phyloP scores from a whole-genome alignment of 2,329 filamentous ascomycete genomes.

The Calonectria pauciramosa region DNA sequence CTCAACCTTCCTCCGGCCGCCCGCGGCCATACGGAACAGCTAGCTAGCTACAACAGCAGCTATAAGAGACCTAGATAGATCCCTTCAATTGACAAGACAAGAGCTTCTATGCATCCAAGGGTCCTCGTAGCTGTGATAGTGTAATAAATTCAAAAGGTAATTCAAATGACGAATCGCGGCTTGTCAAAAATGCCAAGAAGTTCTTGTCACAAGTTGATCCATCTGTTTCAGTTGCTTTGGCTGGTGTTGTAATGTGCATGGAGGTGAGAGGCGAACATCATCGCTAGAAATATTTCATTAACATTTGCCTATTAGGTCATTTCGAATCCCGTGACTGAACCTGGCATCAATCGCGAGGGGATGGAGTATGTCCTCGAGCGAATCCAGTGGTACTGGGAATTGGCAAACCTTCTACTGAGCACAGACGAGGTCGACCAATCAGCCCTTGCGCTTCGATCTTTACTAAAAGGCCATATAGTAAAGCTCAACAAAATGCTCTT shows the following conservation, averaged over 20 bases:
- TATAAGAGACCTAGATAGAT: too few relatives aligned
- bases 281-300: not conserved
- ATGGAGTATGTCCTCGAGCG: conserved; percentile 16
- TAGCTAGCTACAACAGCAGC: too few relatives aligned
- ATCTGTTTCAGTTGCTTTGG: conserved; percentile 9
- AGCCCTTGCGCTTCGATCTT: not conserved
- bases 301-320: not conserved
- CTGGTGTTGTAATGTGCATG: not conserved
- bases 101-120: too few relatives aligned
- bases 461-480: not conserved
- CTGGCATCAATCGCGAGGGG: conserved; percentile 7
- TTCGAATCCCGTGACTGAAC: conserved; percentile 1
- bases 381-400: conserved; percentile 20
- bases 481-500: not conserved
- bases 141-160: not conserved
- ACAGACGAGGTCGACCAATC: not conserved
- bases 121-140: too few relatives aligned
- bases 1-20: too few relatives aligned
- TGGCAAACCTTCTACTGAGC: not conserved
- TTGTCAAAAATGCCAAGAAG: conserved; percentile 2
- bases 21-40: too few relatives aligned
- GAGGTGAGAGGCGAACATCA: not conserved
- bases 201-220: conserved; percentile 16
- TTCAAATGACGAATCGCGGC: not conserved
- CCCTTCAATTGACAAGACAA: too few relatives aligned